These are phyloP conservation scores for Immersiporthe knoxdaviesiana DNA, from an alignment of 2,329 filamentous ascomycete species.

Conservation along the genomic window DNA sequence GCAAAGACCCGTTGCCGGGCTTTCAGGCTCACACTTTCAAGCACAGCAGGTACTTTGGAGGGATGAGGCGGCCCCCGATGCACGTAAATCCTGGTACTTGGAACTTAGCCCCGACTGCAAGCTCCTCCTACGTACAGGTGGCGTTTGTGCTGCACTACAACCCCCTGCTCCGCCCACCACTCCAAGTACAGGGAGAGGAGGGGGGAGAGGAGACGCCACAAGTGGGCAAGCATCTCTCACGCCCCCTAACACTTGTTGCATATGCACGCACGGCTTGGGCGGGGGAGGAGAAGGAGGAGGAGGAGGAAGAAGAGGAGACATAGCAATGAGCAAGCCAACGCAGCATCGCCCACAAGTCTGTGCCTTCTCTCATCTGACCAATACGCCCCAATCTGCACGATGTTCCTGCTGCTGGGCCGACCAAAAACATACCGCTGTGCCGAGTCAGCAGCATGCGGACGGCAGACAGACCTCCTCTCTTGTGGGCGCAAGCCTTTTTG, in stretches of 20 bases:
- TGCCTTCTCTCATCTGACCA: background rate
- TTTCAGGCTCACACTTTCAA: constrained; percentile 15
- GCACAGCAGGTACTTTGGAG: constrained; percentile 10
- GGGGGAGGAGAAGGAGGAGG: background rate
- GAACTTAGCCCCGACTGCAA: constrained; percentile 18
- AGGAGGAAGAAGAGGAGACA: too few relatives aligned
- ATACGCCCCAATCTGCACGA: background rate
- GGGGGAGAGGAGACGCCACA: constrained; percentile 6
- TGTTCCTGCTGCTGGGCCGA: background rate
- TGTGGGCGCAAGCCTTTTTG: background rate
- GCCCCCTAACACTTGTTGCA: background rate
- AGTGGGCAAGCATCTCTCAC: background rate
- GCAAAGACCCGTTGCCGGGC: constrained; percentile 14
- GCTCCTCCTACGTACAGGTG: constrained; percentile 13
- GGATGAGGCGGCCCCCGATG: background rate
- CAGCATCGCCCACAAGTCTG: constrained; percentile 1
- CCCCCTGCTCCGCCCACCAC: constrained; percentile 5
- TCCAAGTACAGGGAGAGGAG: background rate
- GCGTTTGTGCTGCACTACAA: constrained; percentile 22
- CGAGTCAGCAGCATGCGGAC: background rate
- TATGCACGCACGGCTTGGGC: background rate
- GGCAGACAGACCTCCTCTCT: too few relatives aligned
- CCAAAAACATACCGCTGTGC: background rate
- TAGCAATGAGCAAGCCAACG: constrained; percentile 2
- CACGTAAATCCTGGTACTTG: constrained; percentile 25